Percentiles rank a stretch among this genome's conserved stretches.
phyloP scores from a whole-genome alignment of 164 flowering plant species.

The Stephania cephalantha region DNA sequence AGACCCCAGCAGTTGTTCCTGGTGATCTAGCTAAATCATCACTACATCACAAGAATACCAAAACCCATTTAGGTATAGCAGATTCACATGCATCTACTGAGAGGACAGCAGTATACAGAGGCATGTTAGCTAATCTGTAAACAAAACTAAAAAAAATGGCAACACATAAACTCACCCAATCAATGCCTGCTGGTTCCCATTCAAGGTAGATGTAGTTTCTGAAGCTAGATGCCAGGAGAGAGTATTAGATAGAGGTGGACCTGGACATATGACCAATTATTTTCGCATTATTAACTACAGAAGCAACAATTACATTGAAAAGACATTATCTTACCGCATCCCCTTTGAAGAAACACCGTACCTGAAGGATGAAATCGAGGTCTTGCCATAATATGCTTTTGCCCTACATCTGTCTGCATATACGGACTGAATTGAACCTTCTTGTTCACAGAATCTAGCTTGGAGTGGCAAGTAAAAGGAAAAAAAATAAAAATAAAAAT shows the following conservation, averaged over 20 bases:
- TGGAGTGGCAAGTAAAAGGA: background rate
- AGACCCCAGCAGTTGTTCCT: constrained; percentile 34
- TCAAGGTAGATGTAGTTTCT: constrained; percentile 56
- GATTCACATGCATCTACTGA: constrained; percentile 2
- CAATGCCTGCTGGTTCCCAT: constrained; percentile 32
- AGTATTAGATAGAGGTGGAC: constrained; percentile 59
- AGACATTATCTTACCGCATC: background rate
- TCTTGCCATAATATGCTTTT: constrained; percentile 44
- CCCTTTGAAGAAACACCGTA: constrained; percentile 18
- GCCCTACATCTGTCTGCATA: constrained; percentile 44
- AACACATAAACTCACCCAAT: constrained; percentile 30
- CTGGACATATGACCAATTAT: constrained; percentile 25
- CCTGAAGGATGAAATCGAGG: constrained; percentile 64
- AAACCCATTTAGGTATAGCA: constrained; percentile 1
- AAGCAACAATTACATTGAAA: background rate
- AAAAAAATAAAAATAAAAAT: constrained; percentile 2
- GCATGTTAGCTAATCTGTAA: background rate
- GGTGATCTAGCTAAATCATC: constrained; percentile 33
- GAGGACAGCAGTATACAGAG: background rate
- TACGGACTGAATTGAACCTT: constrained; percentile 78
- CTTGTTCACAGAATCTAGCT: constrained; percentile 64
- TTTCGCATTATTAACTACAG: constrained; percentile 1
- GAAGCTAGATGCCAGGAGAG: constrained; percentile 95
- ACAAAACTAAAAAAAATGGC: background rate
- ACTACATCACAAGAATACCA: constrained; percentile 32